Evolutionary conservation across 257 asterid species (phyloP).

Genomic region (Solanum paucissectum): DNA sequence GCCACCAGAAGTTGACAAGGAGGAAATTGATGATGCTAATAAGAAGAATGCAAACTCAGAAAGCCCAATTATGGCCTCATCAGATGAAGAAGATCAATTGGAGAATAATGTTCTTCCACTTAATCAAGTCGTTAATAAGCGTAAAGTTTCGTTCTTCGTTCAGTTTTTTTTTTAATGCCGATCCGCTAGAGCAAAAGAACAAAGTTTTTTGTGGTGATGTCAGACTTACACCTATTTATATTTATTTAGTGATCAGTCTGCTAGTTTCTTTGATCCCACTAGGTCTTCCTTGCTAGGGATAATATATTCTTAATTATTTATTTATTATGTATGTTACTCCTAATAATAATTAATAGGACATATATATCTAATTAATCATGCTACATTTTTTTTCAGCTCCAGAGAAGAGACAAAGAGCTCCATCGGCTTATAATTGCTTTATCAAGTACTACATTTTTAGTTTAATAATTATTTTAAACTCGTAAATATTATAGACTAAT

Average conservation of each 20-base stretch:
- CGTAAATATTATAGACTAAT: neutral
- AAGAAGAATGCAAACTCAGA: neutral
- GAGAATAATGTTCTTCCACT: conserved; percentile 16
- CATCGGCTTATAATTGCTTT: conserved; percentile 76
- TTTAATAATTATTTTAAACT: neutral
- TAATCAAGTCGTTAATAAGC: conserved; percentile 37
- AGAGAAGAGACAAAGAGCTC: conserved; percentile 61
- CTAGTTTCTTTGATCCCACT: no score
- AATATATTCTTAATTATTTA: neutral
- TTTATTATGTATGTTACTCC: neutral
- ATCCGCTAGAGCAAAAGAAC: no score
- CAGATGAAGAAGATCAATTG: conserved; percentile 31
- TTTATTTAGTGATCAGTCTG: no score
- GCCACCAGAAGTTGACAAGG: conserved; percentile 6
- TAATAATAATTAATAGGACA: neutral
- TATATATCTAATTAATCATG: neutral
- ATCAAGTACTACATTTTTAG: conserved; percentile 42
- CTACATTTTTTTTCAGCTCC: conserved; percentile 38
- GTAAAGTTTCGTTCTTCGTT: conserved; percentile 11
- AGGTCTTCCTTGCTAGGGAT: neutral
- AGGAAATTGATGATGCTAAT: conserved; percentile 13
- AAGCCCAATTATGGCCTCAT: conserved; percentile 13
- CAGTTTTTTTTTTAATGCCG: no score
- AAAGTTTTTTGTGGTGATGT: no score
- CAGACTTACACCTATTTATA: no score